Evolutionary conservation across 495 filamentous ascomycete genomes (phyloP).

Genomic region (Cetradonia linearis): DNA sequence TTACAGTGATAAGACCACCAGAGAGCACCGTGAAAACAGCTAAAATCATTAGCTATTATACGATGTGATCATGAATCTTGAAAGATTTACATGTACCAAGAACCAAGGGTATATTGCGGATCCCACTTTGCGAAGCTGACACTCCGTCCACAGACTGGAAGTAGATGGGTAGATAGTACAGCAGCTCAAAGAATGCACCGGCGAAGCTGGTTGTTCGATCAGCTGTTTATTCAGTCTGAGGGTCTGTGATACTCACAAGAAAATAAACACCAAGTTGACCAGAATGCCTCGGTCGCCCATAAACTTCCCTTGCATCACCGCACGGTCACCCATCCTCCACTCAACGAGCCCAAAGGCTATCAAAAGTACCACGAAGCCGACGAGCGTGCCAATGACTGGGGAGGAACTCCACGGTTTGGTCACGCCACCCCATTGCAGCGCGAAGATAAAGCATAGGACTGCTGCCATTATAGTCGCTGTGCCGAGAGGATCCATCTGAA

Average conservation of each 20-base stretch:
- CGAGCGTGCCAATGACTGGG: conserved; percentile 29
- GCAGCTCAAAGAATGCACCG: conserved; percentile 37
- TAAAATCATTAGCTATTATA: not conserved
- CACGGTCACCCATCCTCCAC: conserved; percentile 27
- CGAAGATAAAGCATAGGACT: conserved; percentile 32
- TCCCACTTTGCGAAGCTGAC: conserved; percentile 43
- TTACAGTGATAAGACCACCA: conserved; percentile 43
- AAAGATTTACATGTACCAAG: conserved; percentile 33
- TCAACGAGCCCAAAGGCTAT: conserved; percentile 25
- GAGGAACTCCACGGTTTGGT: conserved; percentile 29
- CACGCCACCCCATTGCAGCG: conserved; percentile 35
- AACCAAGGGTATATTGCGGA: conserved; percentile 57
- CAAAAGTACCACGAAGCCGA: conserved; percentile 30
- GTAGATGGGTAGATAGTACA: conserved; percentile 56
- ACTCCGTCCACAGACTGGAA: conserved; percentile 45
- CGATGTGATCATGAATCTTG: conserved; percentile 21
- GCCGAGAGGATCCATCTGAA: conserved; percentile 32
- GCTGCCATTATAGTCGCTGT: conserved; percentile 26
- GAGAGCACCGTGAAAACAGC: conserved; percentile 29
- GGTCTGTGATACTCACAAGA: conserved; percentile 22
- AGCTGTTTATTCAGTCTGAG: not conserved
- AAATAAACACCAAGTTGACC: conserved; percentile 21
- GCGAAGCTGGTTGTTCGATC: conserved; percentile 24
- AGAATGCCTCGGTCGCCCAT: conserved; percentile 25
- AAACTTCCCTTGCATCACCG: conserved; percentile 22